phyloP scores from a whole-genome alignment of 495 filamentous ascomycete genomes.

The Aspergillus nanangensis region DNA sequence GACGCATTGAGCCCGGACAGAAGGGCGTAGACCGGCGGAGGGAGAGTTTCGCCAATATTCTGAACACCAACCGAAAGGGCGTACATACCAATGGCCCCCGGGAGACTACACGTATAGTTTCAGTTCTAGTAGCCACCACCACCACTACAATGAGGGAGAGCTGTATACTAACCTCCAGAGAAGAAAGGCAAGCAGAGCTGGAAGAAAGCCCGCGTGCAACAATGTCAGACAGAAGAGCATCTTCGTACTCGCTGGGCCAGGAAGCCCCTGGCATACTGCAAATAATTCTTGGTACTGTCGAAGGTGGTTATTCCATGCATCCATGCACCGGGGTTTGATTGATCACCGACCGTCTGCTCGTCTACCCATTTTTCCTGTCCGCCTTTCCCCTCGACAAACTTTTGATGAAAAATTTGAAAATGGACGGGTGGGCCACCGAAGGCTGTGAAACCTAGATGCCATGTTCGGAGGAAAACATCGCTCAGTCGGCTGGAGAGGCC shows the following conservation, averaged over 20 bases:
- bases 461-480: slow-evolving; percentile 47
- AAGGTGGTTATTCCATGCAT: background rate
- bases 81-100: slow-evolving; percentile 76
- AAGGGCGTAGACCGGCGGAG: slow-evolving; percentile 64
- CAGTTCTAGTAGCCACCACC: background rate
- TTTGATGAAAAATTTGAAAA: slow-evolving; percentile 61
- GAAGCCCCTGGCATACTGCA: slow-evolving; percentile 69
- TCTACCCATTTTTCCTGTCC: slow-evolving; percentile 63
- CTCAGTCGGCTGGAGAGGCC: slow-evolving; percentile 8
- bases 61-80: slow-evolving; percentile 64
- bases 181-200: slow-evolving; percentile 60
- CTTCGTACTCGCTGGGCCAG: slow-evolving; percentile 75
- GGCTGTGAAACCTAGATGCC: slow-evolving; percentile 66
- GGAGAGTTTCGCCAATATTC: slow-evolving; percentile 56
- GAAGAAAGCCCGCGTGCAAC: slow-evolving; percentile 58
- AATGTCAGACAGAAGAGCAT: slow-evolving; percentile 73
- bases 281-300: slow-evolving; percentile 78
- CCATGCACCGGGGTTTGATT: background rate
- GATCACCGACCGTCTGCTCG: slow-evolving; percentile 55
- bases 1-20: slow-evolving; percentile 75
- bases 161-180: slow-evolving; percentile 56
- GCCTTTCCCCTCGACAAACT: slow-evolving; percentile 56
- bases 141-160: background rate
- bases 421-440: slow-evolving; percentile 72
- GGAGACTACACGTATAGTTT: slow-evolving; percentile 44